These are phyloP conservation scores for Colletotrichum tamarilloi DNA, from an alignment of 2,329 filamentous ascomycete genomes.

Conservation along the genomic window DNA sequence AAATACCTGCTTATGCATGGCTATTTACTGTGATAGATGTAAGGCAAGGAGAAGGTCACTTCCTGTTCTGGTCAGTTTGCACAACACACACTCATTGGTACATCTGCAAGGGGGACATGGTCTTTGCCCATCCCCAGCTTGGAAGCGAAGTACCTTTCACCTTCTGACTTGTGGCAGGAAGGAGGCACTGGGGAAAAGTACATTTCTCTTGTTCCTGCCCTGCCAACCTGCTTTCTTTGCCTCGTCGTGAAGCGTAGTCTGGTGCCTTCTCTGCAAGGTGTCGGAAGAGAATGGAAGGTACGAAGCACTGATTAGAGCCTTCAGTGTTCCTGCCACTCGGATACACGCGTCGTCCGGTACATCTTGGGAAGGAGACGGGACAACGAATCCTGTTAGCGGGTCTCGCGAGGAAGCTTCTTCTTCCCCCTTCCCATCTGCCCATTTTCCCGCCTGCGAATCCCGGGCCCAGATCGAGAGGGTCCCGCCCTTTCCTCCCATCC, in stretches of 20 bases:
- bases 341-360: conserved; percentile 31
- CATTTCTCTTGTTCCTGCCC: not conserved
- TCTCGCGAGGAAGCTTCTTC: conserved; percentile 19
- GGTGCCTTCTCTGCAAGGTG: not conserved
- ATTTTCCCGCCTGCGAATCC: conserved; percentile 19
- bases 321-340: conserved; percentile 5
- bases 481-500: conserved; percentile 8
- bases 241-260: not conserved
- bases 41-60: conserved; percentile 16
- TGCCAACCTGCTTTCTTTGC: not conserved
- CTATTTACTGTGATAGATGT: not conserved
- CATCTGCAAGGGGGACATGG: conserved; percentile 15
- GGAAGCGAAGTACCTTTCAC: not conserved
- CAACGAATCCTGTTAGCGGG: not conserved
- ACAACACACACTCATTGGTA: conserved; percentile 14
- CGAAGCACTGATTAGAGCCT: not conserved
- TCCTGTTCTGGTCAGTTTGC: conserved; percentile 18
- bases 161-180: not conserved
- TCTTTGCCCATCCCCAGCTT: not conserved
- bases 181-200: not conserved
- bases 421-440: conserved; percentile 6
- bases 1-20: conserved; percentile 2
- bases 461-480: conserved; percentile 20
- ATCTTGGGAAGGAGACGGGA: conserved; percentile 9
- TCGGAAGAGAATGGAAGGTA: no score